Base-by-base conservation (phyloP, 2,329 filamentous ascomycete genomes). In the Colletotrichum truncatum region DNA sequence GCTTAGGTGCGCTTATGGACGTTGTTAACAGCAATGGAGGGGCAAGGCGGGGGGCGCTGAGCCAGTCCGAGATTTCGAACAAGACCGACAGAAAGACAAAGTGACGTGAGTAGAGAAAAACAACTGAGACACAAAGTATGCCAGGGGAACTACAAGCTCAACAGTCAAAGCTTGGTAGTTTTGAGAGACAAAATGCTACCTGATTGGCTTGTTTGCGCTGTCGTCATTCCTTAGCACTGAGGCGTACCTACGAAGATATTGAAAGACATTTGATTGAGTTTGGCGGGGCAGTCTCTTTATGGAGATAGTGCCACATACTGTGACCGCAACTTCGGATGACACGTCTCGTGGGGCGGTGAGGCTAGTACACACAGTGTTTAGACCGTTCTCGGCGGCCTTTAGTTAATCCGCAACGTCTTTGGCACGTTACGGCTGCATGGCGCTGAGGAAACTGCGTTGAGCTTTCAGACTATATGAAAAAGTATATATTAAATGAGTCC, bases 121-220 rank as follows among this genome's bases (percentile, higher is more conserved):
- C 21, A 36, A 43, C 21, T 36, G 21, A 60, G 14, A 34, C 25
- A 58, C 43, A 36, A 34, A 39, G 26, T 6, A 23, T 8, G 36
- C 36, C 30, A 21, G 28, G 38, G 34, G 28, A 25, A 36, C 26
- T 23, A 36, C 58, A 51, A 46, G 28, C 58, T 63, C 23, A 34
- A 51, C 28, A 4, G 43, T 32, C 11, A 49, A 23, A 45, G 36
- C 9, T n/a, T 38, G 3, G 6, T 51, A 28, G 43, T 63, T 34
- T 45, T 36, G 32, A 39, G 8, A n/a, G 14, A 63, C 36, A 26
- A 28, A 36, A 45, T 45, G 26, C 26, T 48, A 38, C 23, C 41
- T 63, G 43, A 64, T 64, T 65, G 64, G 64, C 48, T 48, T 65
- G 46, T 16, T 51, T 53, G 64, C 59, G 38, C 45, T 64, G 60